Evolutionary conservation across 306 rosid species (phyloP), one percentile per base, ranked within the genome.

Genomic region (Leucaena leucocephala): DNA sequence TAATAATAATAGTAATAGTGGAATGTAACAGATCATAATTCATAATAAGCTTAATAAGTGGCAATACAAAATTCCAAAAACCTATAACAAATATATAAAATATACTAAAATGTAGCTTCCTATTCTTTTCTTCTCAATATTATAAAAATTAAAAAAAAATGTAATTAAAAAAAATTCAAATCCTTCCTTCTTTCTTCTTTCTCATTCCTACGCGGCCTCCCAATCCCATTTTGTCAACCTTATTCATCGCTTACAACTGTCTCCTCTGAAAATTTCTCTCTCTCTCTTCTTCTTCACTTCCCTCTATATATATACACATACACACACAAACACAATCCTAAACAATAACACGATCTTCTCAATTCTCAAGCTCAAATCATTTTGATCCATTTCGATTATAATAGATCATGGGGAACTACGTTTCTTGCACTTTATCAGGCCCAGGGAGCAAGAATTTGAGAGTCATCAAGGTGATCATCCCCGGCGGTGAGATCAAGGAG

Each of bases 391-490:
- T 36, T 36, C 39, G 4, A 36, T 36, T 36, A 36, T 27, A 27
- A 27, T 27, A 27, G 27, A 27, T 27, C 42, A 40, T 40, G 44
- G 44, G 44, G 44, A 40, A 40, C 44, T 40, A 40, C 2, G 44
- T 40, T 1, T 91, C 95, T 8, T 94, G 94, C 83, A 84, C 87
- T 4, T 78, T 94, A 2, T 80, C 93, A 57, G 39, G 71, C 8
- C 75, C 80, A 6, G 89, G 75, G 62, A 80, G 83, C 58, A 87
- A 77, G 86, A 77, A 81, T 0, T 76, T 73, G 4, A 80, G 73
- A 59, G 78, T 77, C 35, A 85, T 87, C 45, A 90, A 81, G 72
- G 97, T 93, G n/a, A 80, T 90, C 14, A 80, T 91, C 40, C 97
- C 97, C 2, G 75, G 88, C 70, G 95, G 98, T 1, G 86, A 91